A percentile compares a stretch with the other conserved stretches of the same genome.
phyloP scores from a whole-genome alignment of 805 yeast genomes.

The Suhomyces canberraensis region DNA sequence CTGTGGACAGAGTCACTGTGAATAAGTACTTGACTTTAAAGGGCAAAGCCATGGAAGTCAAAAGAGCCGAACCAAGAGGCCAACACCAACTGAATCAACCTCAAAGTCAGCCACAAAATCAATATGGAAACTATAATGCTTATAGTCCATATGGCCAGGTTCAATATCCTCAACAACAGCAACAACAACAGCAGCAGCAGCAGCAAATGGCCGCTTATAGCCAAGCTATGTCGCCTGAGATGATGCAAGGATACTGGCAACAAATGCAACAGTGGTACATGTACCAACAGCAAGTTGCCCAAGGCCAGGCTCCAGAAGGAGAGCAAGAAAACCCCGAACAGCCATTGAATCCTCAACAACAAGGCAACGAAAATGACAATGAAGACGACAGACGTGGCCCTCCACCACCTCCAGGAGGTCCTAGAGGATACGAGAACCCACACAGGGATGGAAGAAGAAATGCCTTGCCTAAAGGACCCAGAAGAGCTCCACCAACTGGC shows the following conservation, averaged over 20 bases:
- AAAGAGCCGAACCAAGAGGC: conserved; percentile 80
- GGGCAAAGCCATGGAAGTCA: conserved; percentile 82
- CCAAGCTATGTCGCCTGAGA: conserved; percentile 42
- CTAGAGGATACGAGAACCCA: conserved; percentile 17
- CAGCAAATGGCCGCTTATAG: conserved; percentile 20
- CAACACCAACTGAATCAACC: conserved; percentile 49
- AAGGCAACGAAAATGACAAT: conserved; percentile 21
- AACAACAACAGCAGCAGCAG: conserved; percentile 13
- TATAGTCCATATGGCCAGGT: conserved; percentile 27
- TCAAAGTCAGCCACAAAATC: conserved; percentile 25
- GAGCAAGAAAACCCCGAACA: conserved; percentile 28
- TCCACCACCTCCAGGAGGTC: conserved; percentile 11
- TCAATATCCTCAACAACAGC: conserved; percentile 20
- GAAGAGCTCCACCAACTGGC: conserved; percentile 39
- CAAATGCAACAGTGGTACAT: conserved; percentile 65
- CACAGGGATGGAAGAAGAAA: conserved; percentile 26
- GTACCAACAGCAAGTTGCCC: conserved; percentile 51
- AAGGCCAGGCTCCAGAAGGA: conserved; percentile 14
- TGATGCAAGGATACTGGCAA: conserved; percentile 63
- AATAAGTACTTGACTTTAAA: conserved; percentile 79
- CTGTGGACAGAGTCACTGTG: conserved; percentile 84
- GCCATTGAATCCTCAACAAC: conserved; percentile 44
- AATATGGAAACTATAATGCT: conserved; percentile 23
- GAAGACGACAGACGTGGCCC: conserved; percentile 13
- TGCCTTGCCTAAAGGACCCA: conserved; percentile 53